phyloP scores from a whole-genome alignment of 2,329 filamentous ascomycete species.

The Ustulina deusta region DNA sequence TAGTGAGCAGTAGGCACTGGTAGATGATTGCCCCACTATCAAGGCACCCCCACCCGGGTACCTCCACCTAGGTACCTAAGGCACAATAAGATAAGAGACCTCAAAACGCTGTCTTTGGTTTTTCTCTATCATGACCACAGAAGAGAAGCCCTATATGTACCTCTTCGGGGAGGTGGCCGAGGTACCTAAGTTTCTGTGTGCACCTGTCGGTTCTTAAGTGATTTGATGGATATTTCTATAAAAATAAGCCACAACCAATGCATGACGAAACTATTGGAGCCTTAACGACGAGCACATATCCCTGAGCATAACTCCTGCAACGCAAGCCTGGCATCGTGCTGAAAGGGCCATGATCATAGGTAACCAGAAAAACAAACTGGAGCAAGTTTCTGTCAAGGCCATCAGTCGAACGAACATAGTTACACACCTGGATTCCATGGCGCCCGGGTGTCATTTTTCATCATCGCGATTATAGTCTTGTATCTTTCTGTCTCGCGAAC shows the following conservation, averaged over 20 bases:
- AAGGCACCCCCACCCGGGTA: background rate
- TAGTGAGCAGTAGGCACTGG: too few relatives aligned
- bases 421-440: conserved; percentile 3
- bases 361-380: background rate
- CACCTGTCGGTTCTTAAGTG: too few relatives aligned
- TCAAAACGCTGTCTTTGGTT: background rate
- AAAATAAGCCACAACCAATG: too few relatives aligned
- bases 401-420: background rate
- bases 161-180: too few relatives aligned
- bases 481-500: conserved; percentile 23
- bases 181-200: too few relatives aligned
- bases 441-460: background rate
- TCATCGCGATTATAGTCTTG: conserved; percentile 23
- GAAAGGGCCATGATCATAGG: background rate
- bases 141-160: too few relatives aligned
- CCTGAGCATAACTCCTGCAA: too few relatives aligned
- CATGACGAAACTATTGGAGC: background rate
- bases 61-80: background rate
- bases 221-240: background rate
- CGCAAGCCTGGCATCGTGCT: too few relatives aligned
- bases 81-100: background rate
- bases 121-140: background rate
- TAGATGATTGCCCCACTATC: background rate
- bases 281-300: background rate
- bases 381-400: background rate